Base-by-base conservation (phyloP, 176 grass and related monocot genomes). In the Neostapfia colusana region DNA sequence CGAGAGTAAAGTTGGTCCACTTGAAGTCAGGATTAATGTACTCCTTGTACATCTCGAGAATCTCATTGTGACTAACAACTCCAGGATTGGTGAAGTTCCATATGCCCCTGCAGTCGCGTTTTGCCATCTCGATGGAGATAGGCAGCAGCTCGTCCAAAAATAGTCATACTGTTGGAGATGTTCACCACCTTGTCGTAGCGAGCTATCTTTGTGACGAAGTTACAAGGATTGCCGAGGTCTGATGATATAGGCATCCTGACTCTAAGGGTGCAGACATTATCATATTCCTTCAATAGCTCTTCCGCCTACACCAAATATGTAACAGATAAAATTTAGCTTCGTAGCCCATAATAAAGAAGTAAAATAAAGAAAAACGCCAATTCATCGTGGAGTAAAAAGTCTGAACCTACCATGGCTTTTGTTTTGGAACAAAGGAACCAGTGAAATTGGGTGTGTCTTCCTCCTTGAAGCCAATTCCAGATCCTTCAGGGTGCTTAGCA, bases 341-440 rank as follows among this genome's bases (percentile, higher is more conserved):
- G 34, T 8, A 35, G 15, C n/a, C 26, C 2, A 24, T 10, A 11
- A 73, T 63, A 16, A 43, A 78, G 1, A 10, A 38, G 23, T 13
- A 45, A 12, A 45, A 45, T 12, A 13, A 59, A 38, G 27, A 27
- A 72, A 70, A 54, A 70, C 16, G 40, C 23, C 14, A 6, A 1
- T 49, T 64, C 23, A 23, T 40, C 31, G 3, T 31, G 10, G 23
- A 71, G 16, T 3, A 7, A 10, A 56, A 71, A 21, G 7, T 8
- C 61, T 40, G 7, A 80, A 74, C 80, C 7, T 92, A 92, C 90
- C 79, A 92, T 83, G 27, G 86, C 90, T 80, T 92, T 92, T 20
- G 90, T 92, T 67, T 89, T 92, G 28, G 90, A 92, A 77, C 89
- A 92, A 72, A 92, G 34, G 90, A 92, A n/a, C 90, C 90, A 7